Percentiles rank a stretch among this genome's conserved stretches.
Evolutionary conservation across 257 asterid genomes (phyloP).

Genomic region (Eustoma russellianum): DNA sequence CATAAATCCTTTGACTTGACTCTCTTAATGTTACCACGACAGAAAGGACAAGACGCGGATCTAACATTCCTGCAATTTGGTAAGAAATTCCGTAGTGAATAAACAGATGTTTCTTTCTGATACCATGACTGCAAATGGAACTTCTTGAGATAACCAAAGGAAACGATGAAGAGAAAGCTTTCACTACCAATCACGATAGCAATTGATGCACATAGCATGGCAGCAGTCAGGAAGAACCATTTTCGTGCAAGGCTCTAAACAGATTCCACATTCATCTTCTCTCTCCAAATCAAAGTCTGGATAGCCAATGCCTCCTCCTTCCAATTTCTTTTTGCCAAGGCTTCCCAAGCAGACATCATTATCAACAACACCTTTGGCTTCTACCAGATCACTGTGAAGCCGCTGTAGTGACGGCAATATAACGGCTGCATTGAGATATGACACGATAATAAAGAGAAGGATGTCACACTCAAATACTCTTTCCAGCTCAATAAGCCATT

Average conservation of each 20-base stretch:
- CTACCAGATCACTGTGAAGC: constrained; percentile 25
- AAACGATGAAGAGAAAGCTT: not conserved
- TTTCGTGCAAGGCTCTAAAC: constrained; percentile 75
- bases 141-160: too few species aligned
- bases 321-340: constrained; percentile 13
- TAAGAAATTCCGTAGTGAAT: not conserved
- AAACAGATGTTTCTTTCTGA: not conserved
- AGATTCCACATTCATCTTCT: constrained; percentile 74
- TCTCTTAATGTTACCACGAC: constrained; percentile 53
- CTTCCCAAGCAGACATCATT: constrained; percentile 17
- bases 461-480: not conserved
- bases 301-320: constrained; percentile 13
- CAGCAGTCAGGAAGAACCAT: constrained; percentile 83
- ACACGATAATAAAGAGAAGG: not conserved
- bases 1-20: constrained; percentile 50
- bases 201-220: constrained; percentile 84
- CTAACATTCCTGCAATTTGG: constrained; percentile 36
- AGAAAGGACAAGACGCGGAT: constrained; percentile 61
- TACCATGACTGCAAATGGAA: too few species aligned
- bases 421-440: constrained; percentile 29
- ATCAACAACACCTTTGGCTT: constrained; percentile 8
- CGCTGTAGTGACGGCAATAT: constrained; percentile 46
- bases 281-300: constrained; percentile 29
- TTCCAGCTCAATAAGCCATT: not conserved
- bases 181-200: constrained; percentile 66